Evolutionary conservation across 2,329 filamentous ascomycete species (phyloP).

Genomic region (Colletotrichum limetticola): DNA sequence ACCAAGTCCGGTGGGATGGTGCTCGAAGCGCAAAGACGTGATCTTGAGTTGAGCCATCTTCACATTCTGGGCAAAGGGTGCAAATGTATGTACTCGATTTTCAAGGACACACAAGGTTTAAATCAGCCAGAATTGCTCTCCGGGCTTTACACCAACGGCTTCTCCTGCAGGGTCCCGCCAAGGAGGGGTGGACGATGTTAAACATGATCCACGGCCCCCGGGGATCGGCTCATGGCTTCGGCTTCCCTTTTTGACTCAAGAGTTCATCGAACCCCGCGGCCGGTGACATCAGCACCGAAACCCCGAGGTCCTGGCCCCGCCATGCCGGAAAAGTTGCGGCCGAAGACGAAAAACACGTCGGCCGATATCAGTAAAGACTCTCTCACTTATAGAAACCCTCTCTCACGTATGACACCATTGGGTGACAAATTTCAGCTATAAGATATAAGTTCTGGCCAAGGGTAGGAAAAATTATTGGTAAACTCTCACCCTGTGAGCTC

Average conservation of each 20-base stretch:
- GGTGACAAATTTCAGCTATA: fast-evolving
- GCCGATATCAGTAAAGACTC: too few species aligned
- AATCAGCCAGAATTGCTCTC: too few species aligned
- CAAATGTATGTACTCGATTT: not conserved
- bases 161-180: not conserved
- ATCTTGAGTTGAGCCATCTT: constrained; percentile 12
- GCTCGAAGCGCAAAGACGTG: constrained; percentile 33
- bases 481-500: too few species aligned
- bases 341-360: not conserved
- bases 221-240: constrained; percentile 13
- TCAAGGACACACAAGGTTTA: not conserved
- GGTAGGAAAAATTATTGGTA: too few species aligned
- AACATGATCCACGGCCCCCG: not conserved
- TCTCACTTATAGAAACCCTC: too few species aligned
- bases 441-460: too few species aligned
- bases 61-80: not conserved
- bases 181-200: not conserved
- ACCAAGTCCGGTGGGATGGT: constrained; percentile 35
- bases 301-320: constrained; percentile 9
- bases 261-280: constrained; percentile 16
- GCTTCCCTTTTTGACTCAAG: not conserved
- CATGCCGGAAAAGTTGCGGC: constrained; percentile 11
- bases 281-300: constrained; percentile 30
- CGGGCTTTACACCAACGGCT: too few species aligned
- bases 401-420: fast-evolving